Percentiles rank a stretch among this genome's conserved stretches.
Conservation (phyloP, 2,329 filamentous ascomycete genomes). For the Diaporthe sp. region DNA sequence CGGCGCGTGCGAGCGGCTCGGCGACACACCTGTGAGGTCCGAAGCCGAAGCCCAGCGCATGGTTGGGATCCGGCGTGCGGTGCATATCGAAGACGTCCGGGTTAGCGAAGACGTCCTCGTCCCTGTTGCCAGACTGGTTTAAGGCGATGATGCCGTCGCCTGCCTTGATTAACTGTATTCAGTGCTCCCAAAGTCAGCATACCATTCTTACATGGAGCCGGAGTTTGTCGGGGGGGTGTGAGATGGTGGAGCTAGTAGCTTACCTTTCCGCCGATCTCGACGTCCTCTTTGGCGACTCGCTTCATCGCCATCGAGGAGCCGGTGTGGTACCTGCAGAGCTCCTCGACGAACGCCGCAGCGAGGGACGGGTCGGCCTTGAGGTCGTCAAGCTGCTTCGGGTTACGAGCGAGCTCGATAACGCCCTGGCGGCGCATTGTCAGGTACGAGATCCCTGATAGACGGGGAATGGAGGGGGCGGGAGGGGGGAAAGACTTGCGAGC, state of each 20-base stretch:
- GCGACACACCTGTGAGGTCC: conserved; percentile 58
- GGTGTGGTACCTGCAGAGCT: conserved; percentile 60
- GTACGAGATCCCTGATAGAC: too few species aligned
- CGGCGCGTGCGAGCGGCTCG: conserved; percentile 53
- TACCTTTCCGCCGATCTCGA: conserved; percentile 54
- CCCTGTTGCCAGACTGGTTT: conserved; percentile 58
- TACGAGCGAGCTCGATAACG: neutral
- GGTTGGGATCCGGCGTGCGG: conserved; percentile 46
- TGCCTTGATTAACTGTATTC: conserved; percentile 45
- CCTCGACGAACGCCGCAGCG: conserved; percentile 54
- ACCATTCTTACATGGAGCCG: too few species aligned
- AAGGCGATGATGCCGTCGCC: conserved; percentile 57
- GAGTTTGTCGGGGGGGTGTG: too few species aligned
- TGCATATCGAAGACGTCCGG: conserved; percentile 57
- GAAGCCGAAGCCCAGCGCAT: conserved; percentile 57
- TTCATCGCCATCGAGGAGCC: conserved; percentile 58
- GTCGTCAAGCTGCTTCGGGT: neutral
- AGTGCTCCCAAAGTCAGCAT: too few species aligned
- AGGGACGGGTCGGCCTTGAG: conserved; percentile 46
- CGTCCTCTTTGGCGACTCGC: conserved; percentile 58
- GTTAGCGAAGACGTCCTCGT: conserved; percentile 54
- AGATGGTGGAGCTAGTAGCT: too few species aligned
- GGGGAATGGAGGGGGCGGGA: too few species aligned
- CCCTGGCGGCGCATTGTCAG: neutral
- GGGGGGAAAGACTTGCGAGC: neutral